phyloP scores from a whole-genome alignment of 768 basidiomycete species.

The Auriscalpium orientale region DNA sequence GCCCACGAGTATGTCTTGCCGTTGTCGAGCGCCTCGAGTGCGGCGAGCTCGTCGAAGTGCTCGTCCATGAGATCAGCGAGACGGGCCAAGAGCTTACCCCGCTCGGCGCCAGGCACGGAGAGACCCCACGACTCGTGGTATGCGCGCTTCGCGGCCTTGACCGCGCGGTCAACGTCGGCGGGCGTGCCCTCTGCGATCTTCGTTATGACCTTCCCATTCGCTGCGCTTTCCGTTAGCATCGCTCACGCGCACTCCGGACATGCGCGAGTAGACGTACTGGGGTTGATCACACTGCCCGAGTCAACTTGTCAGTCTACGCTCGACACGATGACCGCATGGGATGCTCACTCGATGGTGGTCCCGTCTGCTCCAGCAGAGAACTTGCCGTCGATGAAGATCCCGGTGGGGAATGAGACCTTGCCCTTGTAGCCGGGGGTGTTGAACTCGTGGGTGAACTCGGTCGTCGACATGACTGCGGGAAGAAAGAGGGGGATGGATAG shows the following conservation, averaged over 20 bases:
- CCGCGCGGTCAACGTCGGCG: constrained; percentile 73
- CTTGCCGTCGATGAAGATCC: constrained; percentile 66
- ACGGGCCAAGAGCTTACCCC: constrained; percentile 50
- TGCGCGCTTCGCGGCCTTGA: constrained; percentile 55
- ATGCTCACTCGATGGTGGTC: constrained; percentile 64
- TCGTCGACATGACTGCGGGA: constrained; percentile 30
- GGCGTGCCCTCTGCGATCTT: constrained; percentile 49
- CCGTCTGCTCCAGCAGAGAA: constrained; percentile 49
- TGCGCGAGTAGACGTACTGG: constrained; percentile 24
- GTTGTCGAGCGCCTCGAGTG: constrained; percentile 67
- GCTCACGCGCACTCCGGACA: not conserved
- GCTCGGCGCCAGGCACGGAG: constrained; percentile 42
- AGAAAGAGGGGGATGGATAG: not conserved
- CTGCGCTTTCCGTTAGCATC: not conserved
- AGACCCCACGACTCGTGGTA: constrained; percentile 66
- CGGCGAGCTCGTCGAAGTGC: constrained; percentile 57
- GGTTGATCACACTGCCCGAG: constrained; percentile 47
- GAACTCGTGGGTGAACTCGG: constrained; percentile 42
- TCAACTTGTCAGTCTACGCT: not conserved
- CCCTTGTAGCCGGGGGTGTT: constrained; percentile 51
- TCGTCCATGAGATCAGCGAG: constrained; percentile 59
- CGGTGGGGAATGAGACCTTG: constrained; percentile 48
- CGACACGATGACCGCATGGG: not conserved
- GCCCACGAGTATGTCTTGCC: constrained; percentile 49
- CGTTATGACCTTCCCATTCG: constrained; percentile 54